Base-by-base conservation (phyloP, 2,329 filamentous ascomycete species). In the Dissoconium aciculare region DNA sequence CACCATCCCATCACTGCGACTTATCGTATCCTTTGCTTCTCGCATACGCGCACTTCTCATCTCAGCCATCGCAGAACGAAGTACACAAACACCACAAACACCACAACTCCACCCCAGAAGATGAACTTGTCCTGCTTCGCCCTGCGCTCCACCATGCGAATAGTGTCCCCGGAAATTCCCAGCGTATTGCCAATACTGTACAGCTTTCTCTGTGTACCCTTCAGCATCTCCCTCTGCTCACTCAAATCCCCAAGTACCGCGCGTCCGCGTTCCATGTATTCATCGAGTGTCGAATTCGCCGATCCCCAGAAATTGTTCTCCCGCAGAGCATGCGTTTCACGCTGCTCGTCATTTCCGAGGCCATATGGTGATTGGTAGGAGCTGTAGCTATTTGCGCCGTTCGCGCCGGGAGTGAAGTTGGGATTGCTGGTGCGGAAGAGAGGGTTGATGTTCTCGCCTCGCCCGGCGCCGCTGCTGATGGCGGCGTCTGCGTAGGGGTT, bases 61-160 rank as follows among this genome's bases (percentile, higher is more conserved):
- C 81, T 64, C 57, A 98, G 55, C 52, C 72, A 95, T 57, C 85
- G 79, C 51, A 98, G 53, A 33, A 92, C 84, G 41, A 89, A 59
- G 74, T 83, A 95, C 56, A 87, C 93, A 53, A 98, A 98, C 21
- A 70, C 51, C 47, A 95, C 80, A 56, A 98, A 98, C 19, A 89
- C 57, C 4, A 91, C 57, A 3, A 87, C 83, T 0, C 89, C 84
- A 0, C 64, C 78, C 67, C 79, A 80, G 55, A 98, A 98, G 19
- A 98, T 92, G 84, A 85, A 95, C 59, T 94, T 95, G 55, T 98
- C 89, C 62, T 95, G 80, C 55, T 74, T 79, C 30, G 89, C 84
- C 39, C 89, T 67, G 44, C 89, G 63, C 59, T 95, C 87, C 25
- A 98, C 78, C 83, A 89, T 95, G 27, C 89, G 74, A 42, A 98